phyloP scores from a whole-genome alignment of 192 early-diverging fungal species.

The Mortierella alpina region DNA sequence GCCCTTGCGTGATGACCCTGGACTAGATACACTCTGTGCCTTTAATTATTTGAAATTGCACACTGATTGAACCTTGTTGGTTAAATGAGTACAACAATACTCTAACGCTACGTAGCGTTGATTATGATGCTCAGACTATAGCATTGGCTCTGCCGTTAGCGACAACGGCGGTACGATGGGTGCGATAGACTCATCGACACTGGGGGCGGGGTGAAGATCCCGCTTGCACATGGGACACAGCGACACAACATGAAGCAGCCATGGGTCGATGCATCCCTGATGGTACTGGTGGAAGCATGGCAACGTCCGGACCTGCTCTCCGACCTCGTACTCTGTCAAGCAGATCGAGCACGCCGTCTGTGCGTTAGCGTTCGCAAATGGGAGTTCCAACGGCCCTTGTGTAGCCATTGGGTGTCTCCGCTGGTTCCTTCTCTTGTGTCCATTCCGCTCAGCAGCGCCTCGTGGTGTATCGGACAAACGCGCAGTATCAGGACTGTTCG shows the following conservation, averaged over 20 bases:
- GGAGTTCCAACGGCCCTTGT: constrained; percentile 10
- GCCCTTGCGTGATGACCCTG: too few relatives aligned
- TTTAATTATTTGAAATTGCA: too few relatives aligned
- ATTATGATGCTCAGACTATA: too few relatives aligned
- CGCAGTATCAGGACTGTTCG: background rate
- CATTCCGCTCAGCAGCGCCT: background rate
- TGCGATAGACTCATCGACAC: background rate
- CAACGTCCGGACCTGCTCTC: constrained; percentile 58
- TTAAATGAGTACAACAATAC: too few relatives aligned
- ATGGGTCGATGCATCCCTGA: constrained; percentile 63
- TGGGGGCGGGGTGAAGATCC: constrained; percentile 38
- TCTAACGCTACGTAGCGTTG: too few relatives aligned
- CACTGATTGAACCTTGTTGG: too few relatives aligned
- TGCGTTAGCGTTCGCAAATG: constrained; percentile 49
- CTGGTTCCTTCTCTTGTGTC: background rate
- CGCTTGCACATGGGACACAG: constrained; percentile 68
- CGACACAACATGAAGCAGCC: constrained; percentile 62
- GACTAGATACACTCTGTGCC: too few relatives aligned
- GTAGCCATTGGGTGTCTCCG: background rate
- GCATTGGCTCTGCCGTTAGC: background rate
- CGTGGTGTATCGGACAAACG: too few relatives aligned
- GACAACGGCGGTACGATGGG: background rate
- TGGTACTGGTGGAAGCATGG: constrained; percentile 68
- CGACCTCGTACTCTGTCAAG: constrained; percentile 59
- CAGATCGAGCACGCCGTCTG: constrained; percentile 63